Evolutionary conservation across 495 filamentous ascomycete species (phyloP).

Genomic region (Neurospora terricola): DNA sequence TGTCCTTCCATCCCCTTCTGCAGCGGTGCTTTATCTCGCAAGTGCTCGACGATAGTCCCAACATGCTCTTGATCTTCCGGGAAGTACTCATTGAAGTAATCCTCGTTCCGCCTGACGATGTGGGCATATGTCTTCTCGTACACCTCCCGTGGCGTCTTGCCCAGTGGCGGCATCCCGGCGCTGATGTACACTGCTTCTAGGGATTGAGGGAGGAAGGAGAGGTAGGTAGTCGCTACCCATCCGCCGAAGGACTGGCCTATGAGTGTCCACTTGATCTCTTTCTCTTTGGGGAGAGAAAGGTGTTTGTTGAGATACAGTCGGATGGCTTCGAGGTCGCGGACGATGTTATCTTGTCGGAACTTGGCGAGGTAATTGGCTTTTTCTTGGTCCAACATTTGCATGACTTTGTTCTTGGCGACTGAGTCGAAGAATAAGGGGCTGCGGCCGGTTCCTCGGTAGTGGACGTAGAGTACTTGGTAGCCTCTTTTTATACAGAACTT

Average conservation of each 20-base stretch:
- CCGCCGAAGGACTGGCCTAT: slow-evolving; percentile 87
- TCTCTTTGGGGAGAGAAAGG: slow-evolving; percentile 13
- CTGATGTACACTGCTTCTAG: slow-evolving; percentile 68
- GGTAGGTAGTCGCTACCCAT: slow-evolving; percentile 68
- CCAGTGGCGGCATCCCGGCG: slow-evolving; percentile 69
- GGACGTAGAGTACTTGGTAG: slow-evolving; percentile 70
- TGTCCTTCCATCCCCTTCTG: slow-evolving; percentile 39
- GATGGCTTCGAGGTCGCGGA: slow-evolving; percentile 79
- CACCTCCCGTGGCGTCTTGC: slow-evolving; percentile 56
- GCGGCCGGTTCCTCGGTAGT: slow-evolving; percentile 80
- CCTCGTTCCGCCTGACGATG: slow-evolving; percentile 46
- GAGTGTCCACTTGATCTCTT: slow-evolving; percentile 64
- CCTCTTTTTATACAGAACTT: slow-evolving; percentile 58
- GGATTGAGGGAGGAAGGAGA: slow-evolving; percentile 63
- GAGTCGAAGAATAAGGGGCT: slow-evolving; percentile 60
- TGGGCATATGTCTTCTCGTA: slow-evolving; percentile 59
- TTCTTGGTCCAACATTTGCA: slow-evolving; percentile 18
- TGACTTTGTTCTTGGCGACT: no score
- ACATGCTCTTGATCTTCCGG: slow-evolving; percentile 62
- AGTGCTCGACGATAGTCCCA: slow-evolving; percentile 51
- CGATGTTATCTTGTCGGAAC: slow-evolving; percentile 81
- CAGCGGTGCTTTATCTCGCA: slow-evolving; percentile 41
- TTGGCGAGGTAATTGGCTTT: slow-evolving; percentile 68
- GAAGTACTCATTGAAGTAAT: slow-evolving; percentile 62
- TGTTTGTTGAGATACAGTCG: slow-evolving; percentile 43